Base-by-base conservation (phyloP, 2,329 filamentous ascomycete species). In the Fusarium avenaceum region DNA sequence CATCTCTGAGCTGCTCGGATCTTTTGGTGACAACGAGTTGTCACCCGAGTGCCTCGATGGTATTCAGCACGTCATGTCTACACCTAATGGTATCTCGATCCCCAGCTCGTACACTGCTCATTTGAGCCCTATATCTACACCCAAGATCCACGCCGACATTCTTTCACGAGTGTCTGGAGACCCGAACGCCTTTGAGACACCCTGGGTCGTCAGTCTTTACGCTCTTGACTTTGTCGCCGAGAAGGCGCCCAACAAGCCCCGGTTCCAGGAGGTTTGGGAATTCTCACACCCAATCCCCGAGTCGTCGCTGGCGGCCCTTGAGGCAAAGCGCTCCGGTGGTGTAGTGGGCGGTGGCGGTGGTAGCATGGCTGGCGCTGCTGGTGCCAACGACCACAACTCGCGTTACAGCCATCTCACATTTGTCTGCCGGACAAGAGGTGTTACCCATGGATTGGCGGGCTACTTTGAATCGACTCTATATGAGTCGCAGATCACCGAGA, bases 391-490 rank as follows among this genome's bases (percentile, higher is more conserved):
- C 69, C 95, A 98, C 80, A 98, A 98, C 78, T 86, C 90, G 10
- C 87, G 96, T n/a, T 89, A 90, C 72, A 91, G 91, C 71, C 89
- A 90, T 53, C 81, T 95, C 49, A 89, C 87, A 0, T 99, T 97
- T 79, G 89, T 91, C 4, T 92, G 92, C 71, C 86, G 88, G 48
- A 86, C 92, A 62, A 87, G 92, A 26, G 95, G 95, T 35, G 90
- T 96, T 9, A 92, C 94, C 35, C 96, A 99, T 77, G 96, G 96
- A 3, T 80, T 99, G 42, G 96, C 90, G 0, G 96, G 95, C 1
- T 99, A 97, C 78, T 99, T 99, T 77, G 96, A 99, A 81, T 93
- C 94, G 1, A 93, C 97, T n/a, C 85, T 99, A 20, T 99, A 98
- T 76, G 85, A 86, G 71, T 86, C 84, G 14, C 80, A 81, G 63